Conservation (phyloP, 176 grass and related monocot genomes). For the Avena atlantica region DNA sequence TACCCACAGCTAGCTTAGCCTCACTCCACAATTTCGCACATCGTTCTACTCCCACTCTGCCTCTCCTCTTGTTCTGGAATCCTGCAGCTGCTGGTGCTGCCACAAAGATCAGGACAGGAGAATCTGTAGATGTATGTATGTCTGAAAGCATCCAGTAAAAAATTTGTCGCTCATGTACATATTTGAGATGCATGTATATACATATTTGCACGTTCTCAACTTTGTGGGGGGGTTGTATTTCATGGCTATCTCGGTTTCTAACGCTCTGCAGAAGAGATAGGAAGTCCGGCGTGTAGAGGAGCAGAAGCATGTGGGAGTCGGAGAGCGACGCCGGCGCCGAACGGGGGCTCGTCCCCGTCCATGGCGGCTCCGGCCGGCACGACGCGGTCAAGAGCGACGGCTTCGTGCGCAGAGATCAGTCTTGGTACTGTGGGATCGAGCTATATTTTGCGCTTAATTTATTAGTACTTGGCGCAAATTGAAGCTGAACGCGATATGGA, state of each 20-base stretch:
- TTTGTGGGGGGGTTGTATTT: background rate
- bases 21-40: background rate
- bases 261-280: background rate
- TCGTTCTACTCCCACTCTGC: background rate
- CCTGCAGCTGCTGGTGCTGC: background rate
- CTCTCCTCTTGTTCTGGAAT: background rate
- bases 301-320: slow-evolving; percentile 75
- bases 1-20: background rate
- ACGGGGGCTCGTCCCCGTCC: slow-evolving; percentile 61
- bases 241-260: background rate
- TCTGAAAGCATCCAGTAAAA: background rate
- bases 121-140: background rate
- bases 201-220: background rate
- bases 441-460: background rate
- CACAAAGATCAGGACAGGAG: background rate
- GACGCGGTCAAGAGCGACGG: slow-evolving; percentile 73
- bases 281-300: background rate
- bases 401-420: slow-evolving; percentile 76
- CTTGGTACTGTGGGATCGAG: slow-evolving; percentile 53
- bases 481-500: background rate
- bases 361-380: slow-evolving; percentile 53
- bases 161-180: background rate
- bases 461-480: too few species aligned
- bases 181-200: background rate
- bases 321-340: slow-evolving; percentile 69